phyloP scores from a whole-genome alignment of 176 grass and related monocot species.

The Oryza officinalis region DNA sequence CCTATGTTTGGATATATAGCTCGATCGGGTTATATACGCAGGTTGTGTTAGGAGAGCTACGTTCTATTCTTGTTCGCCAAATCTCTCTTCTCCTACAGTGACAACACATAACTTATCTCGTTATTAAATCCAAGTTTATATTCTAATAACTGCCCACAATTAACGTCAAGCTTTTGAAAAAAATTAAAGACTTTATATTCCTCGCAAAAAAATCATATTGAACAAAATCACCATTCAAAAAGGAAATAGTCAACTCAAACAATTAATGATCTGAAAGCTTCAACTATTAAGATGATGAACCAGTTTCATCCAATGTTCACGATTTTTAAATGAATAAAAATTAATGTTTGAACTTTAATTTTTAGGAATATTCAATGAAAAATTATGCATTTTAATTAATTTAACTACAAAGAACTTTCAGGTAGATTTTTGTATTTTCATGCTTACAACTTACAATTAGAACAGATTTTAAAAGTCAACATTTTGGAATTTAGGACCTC shows the following conservation, averaged over 20 bases:
- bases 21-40: no score
- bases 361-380: neutral
- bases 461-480: neutral
- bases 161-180: neutral
- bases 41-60: neutral
- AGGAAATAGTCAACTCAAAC: no score
- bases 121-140: neutral
- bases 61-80: neutral
- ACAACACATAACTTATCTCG: neutral
- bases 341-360: neutral
- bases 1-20: neutral
- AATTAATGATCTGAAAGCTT: neutral
- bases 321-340: neutral
- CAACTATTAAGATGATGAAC: neutral
- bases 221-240: neutral
- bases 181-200: neutral
- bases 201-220: neutral
- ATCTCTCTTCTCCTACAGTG: neutral
- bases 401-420: neutral
- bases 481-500: no score
- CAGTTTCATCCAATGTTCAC: neutral
- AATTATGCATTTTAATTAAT: neutral
- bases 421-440: no score
- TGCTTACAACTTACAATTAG: no score
- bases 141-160: neutral